These are phyloP conservation scores for Scorias spongiosa DNA, from an alignment of 2,329 filamentous ascomycete species.

Conservation along the genomic window DNA sequence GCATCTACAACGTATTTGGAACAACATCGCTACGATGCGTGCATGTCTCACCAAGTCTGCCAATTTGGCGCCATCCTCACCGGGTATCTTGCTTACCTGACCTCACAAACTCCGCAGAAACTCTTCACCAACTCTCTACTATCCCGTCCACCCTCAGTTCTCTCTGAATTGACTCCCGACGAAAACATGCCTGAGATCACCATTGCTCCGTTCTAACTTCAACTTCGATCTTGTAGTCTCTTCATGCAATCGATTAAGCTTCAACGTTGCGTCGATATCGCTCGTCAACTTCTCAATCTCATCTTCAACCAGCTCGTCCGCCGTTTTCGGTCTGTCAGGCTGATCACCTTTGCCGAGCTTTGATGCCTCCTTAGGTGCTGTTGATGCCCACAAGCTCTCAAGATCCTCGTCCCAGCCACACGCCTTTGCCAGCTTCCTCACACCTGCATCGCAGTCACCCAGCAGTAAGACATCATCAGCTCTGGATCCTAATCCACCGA, in stretches of 20 bases:
- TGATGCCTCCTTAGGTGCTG: slow-evolving; percentile 44
- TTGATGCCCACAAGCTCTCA: slow-evolving; percentile 55
- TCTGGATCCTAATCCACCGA: slow-evolving; percentile 62
- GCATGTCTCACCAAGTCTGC: too few species aligned
- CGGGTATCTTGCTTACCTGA: too few species aligned
- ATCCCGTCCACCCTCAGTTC: too few species aligned
- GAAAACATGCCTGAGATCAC: neutral
- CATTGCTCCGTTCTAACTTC: neutral
- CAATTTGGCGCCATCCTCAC: too few species aligned
- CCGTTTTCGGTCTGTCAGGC: slow-evolving; percentile 19
- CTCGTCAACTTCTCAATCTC: slow-evolving; percentile 43
- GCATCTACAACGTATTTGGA: too few species aligned
- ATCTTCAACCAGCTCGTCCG: slow-evolving; percentile 41
- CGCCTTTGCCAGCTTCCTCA: slow-evolving; percentile 61
- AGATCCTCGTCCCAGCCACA: slow-evolving; percentile 79
- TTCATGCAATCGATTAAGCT: slow-evolving; percentile 20
- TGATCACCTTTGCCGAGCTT: slow-evolving; percentile 18
- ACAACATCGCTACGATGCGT: too few species aligned
- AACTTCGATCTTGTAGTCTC: neutral
- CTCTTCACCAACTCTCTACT: too few species aligned
- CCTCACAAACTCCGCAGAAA: too few species aligned
- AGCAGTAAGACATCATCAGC: slow-evolving; percentile 74
- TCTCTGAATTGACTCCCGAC: neutral
- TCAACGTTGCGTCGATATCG: slow-evolving; percentile 42
- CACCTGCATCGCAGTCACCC: slow-evolving; percentile 69